Conservation (phyloP, 805 yeast genomes). For the Starmerella vitae region DNA sequence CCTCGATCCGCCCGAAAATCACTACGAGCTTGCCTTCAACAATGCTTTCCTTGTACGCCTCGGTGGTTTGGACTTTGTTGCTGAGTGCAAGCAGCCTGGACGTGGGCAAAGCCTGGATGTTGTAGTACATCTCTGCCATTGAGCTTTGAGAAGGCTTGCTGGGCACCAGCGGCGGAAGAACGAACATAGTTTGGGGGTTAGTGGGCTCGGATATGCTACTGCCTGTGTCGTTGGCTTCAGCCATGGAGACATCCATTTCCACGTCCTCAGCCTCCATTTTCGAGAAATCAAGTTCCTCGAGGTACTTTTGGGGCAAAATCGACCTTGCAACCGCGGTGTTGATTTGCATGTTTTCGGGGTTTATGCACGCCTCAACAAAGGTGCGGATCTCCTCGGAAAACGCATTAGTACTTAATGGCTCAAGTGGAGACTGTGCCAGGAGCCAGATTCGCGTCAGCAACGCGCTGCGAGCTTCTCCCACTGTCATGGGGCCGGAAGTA, state of each 20-base stretch:
- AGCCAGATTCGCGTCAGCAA: slow-evolving; percentile 13
- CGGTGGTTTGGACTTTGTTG: slow-evolving; percentile 75
- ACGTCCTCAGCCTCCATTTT: background rate
- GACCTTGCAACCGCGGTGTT: slow-evolving; percentile 7
- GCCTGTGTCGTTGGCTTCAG: background rate
- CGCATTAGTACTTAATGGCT: background rate
- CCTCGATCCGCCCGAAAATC: slow-evolving; percentile 80
- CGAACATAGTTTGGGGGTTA: slow-evolving; percentile 15
- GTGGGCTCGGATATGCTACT: background rate
- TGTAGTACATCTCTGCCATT: slow-evolving; percentile 70
- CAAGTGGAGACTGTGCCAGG: slow-evolving; percentile 12
- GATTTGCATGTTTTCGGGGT: slow-evolving; percentile 4
- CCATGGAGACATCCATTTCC: background rate
- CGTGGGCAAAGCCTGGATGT: slow-evolving; percentile 77
- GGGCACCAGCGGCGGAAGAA: slow-evolving; percentile 28
- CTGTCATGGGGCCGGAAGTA: background rate
- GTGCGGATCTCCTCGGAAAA: slow-evolving; percentile 7
- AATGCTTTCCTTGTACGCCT: slow-evolving; percentile 68
- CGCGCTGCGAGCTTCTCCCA: slow-evolving; percentile 11
- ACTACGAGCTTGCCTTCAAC: slow-evolving; percentile 87
- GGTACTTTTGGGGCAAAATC: slow-evolving; percentile 7
- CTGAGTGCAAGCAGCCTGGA: slow-evolving; percentile 69
- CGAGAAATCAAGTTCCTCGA: background rate
- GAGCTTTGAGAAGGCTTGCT: slow-evolving; percentile 31
- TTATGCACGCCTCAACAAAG: slow-evolving; percentile 7